Percentiles rank a stretch among this genome's conserved stretches.
Evolutionary conservation across 1,284 basidiomycete species (phyloP).

Genomic region (Ganoderma lingzhi): DNA sequence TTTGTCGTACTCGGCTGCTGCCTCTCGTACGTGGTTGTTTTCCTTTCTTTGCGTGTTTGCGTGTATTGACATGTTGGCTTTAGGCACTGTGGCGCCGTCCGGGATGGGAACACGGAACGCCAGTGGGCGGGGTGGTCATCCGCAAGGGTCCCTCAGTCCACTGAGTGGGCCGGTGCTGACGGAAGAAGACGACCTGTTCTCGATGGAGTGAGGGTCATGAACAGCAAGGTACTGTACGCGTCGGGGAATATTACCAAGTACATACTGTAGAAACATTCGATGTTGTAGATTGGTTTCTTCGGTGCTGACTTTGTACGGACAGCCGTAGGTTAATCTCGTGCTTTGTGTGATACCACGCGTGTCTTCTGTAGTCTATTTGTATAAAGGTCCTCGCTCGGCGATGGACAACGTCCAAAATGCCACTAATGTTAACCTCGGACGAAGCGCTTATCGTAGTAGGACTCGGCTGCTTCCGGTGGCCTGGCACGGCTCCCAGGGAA

Average conservation of each 20-base stretch:
- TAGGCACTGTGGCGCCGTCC: constrained; percentile 31
- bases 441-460: neutral
- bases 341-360: constrained; percentile 20
- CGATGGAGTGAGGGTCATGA: constrained; percentile 56
- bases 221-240: neutral
- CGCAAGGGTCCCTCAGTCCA: constrained; percentile 55
- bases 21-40: constrained; percentile 36
- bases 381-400: neutral
- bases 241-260: constrained; percentile 9
- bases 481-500: no score
- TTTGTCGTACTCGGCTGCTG: constrained; percentile 42
- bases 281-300: constrained; percentile 20
- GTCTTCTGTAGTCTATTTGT: constrained; percentile 18
- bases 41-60: constrained; percentile 8
- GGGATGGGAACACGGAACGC: constrained; percentile 46
- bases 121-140: constrained; percentile 49
- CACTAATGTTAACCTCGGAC: neutral
- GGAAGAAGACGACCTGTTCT: constrained; percentile 71
- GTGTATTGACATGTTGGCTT: constrained; percentile 2
- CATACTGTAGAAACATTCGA: constrained; percentile 20
- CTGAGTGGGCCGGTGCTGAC: constrained; percentile 64
- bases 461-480: neutral
- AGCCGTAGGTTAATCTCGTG: constrained; percentile 21
- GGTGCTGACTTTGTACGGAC: constrained; percentile 17
- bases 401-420: neutral